phyloP scores from a whole-genome alignment of 1,284 basidiomycete species.

The Thelephora terrestris region DNA sequence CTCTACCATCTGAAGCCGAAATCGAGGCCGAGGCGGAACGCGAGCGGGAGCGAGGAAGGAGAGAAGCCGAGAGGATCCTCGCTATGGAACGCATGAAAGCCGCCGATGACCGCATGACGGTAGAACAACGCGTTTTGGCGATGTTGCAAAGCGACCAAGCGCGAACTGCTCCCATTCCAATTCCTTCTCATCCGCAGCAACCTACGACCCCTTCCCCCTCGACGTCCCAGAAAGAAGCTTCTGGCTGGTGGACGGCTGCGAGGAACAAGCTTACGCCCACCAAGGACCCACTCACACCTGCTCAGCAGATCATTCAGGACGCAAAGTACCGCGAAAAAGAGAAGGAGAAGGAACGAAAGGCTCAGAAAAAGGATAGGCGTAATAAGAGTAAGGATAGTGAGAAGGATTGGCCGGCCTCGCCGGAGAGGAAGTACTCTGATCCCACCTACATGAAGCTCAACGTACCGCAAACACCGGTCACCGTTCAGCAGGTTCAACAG shows the following conservation, averaged over 20 bases:
- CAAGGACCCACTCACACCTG: constrained; percentile 67
- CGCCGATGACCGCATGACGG: constrained; percentile 50
- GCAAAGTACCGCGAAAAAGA: constrained; percentile 54
- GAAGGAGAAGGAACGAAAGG: constrained; percentile 36
- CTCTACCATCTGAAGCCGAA: constrained; percentile 59
- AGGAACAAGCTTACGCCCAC: constrained; percentile 69
- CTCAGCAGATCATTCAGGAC: constrained; percentile 68
- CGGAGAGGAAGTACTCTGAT: constrained; percentile 41
- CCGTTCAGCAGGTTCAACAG: constrained; percentile 22
- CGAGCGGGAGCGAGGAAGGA: constrained; percentile 60
- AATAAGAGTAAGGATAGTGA: constrained; percentile 21
- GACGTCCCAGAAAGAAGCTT: constrained; percentile 46
- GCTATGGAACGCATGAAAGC: constrained; percentile 33
- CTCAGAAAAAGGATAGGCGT: constrained; percentile 31
- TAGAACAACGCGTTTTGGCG: constrained; percentile 65
- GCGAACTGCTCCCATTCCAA: constrained; percentile 26
- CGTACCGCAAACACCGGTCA: constrained; percentile 20
- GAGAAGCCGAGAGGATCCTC: constrained; percentile 67
- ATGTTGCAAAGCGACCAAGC: constrained; percentile 42
- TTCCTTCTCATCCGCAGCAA: constrained; percentile 39
- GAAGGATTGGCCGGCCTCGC: constrained; percentile 41
- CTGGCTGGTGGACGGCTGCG: constrained; percentile 58
- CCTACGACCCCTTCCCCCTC: constrained; percentile 48
- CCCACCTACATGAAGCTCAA: constrained; percentile 47
- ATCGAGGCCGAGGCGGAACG: constrained; percentile 67